Evolutionary conservation across 179 eudicot genomes (phyloP).

Genomic region (Spinacia oleracea): DNA sequence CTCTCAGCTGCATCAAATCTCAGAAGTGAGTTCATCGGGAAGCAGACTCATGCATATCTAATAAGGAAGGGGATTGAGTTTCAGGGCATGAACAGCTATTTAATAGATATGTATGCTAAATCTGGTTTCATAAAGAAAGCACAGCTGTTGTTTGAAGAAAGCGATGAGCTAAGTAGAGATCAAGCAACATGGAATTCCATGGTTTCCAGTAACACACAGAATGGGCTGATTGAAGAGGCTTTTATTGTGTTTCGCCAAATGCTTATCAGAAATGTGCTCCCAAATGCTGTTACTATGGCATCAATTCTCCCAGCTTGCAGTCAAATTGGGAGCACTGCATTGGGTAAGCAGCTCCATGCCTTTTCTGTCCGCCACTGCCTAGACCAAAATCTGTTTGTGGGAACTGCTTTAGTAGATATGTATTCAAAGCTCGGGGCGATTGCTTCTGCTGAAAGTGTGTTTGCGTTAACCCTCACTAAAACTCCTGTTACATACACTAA

Average conservation of each 20-base stretch:
- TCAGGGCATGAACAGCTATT: constrained; percentile 64
- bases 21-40: constrained; percentile 50
- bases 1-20: constrained; percentile 72
- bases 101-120: constrained; percentile 72
- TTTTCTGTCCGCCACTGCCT: constrained; percentile 50
- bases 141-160: constrained; percentile 38
- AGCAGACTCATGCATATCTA: constrained; percentile 64
- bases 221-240: constrained; percentile 51
- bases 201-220: constrained; percentile 57
- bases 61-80: constrained; percentile 55
- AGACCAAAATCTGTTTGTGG: constrained; percentile 56
- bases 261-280: constrained; percentile 42
- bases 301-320: constrained; percentile 67
- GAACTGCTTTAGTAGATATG: constrained; percentile 65
- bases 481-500: constrained; percentile 62
- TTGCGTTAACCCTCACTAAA: constrained; percentile 34
- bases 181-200: constrained; percentile 72
- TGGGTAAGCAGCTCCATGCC: constrained; percentile 62
- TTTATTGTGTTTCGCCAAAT: constrained; percentile 49
- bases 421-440: constrained; percentile 65
- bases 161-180: constrained; percentile 40
- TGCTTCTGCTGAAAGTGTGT: constrained; percentile 52
- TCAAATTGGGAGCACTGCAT: constrained; percentile 43
- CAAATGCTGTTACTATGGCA: constrained; percentile 68
- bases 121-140: constrained; percentile 47